Evolutionary conservation across 2,329 filamentous ascomycete genomes (phyloP).

Genomic region (Trichoderma pleuroti): DNA sequence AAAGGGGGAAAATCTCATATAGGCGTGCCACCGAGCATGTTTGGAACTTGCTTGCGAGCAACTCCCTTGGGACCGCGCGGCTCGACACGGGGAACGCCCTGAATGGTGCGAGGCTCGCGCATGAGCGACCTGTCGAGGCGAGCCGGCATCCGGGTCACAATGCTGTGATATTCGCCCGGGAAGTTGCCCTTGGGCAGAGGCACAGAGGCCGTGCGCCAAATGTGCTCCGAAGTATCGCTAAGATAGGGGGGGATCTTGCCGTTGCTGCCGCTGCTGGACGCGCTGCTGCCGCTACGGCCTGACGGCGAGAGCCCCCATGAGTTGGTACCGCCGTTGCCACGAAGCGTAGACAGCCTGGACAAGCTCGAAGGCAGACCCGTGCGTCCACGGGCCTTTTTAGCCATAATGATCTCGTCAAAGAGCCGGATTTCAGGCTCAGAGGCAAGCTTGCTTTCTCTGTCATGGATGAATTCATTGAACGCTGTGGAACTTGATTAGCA

Average conservation of each 20-base stretch:
- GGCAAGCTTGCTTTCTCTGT: conserved; percentile 64
- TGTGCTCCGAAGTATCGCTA: conserved; percentile 69
- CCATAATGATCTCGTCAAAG: conserved; percentile 80
- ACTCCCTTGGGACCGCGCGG: conserved; percentile 49
- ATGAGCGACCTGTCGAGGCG: conserved; percentile 83
- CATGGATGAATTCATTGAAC: conserved; percentile 83
- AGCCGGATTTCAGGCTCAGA: conserved; percentile 66
- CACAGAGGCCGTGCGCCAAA: conserved; percentile 69
- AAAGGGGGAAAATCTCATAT: conserved; percentile 28
- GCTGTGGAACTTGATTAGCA: conserved; percentile 21
- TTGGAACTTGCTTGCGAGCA: conserved; percentile 54
- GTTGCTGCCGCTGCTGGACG: conserved; percentile 23
- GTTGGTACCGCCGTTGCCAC: conserved; percentile 50
- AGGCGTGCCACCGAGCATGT: conserved; percentile 44
- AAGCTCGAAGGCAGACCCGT: conserved; percentile 63
- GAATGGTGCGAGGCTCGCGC: conserved; percentile 86
- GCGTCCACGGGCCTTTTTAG: conserved; percentile 67
- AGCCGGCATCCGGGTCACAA: conserved; percentile 66
- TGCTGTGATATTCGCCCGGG: conserved; percentile 57
- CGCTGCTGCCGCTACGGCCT: conserved; percentile 23
- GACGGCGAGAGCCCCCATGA: conserved; percentile 37
- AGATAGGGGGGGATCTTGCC: conserved; percentile 58
- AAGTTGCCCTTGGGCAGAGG: conserved; percentile 60
- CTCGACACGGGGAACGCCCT: conserved; percentile 71
- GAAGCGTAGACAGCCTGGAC: conserved; percentile 58